A percentile compares a stretch with the other conserved stretches of the same genome.
These are phyloP conservation scores for Malassezia sympodialis DNA, from an alignment of 1,284 basidiomycete species.

Conservation along the genomic window DNA sequence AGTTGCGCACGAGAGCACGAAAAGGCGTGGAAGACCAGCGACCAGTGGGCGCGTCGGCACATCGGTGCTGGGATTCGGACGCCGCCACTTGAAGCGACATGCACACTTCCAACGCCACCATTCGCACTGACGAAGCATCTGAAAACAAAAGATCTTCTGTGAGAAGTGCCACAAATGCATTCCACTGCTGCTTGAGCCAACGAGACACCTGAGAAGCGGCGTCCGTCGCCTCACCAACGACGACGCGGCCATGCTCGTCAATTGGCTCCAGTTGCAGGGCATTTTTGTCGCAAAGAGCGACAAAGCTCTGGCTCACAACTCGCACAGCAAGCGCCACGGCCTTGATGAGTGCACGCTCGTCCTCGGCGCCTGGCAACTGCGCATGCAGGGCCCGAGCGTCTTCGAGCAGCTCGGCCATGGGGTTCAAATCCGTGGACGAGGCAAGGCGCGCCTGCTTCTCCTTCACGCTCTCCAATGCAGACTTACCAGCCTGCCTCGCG, in stretches of 20 bases:
- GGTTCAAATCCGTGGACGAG: conserved; percentile 13
- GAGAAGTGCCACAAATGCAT: conserved; percentile 24
- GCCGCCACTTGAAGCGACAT: conserved; percentile 17
- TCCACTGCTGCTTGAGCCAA: conserved; percentile 40
- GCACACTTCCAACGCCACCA: conserved; percentile 18
- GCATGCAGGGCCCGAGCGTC: background rate
- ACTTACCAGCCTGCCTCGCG: background rate
- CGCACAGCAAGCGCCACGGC: conserved; percentile 9
- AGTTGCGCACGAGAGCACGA: conserved; percentile 4
- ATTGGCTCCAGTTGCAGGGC: background rate
- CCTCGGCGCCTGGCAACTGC: background rate
- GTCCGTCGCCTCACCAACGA: conserved; percentile 7
- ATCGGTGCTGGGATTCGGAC: conserved; percentile 1
- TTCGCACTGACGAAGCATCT: background rate
- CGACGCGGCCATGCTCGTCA: conserved; percentile 5
- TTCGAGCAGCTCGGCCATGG: conserved; percentile 6
- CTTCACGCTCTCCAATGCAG: conserved; percentile 11
- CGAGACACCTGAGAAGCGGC: conserved; percentile 23
- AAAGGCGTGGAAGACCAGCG: conserved; percentile 10
- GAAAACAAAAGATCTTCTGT: conserved; percentile 14
- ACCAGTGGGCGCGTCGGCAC: background rate
- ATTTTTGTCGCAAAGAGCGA: conserved; percentile 5
- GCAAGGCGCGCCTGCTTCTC: conserved; percentile 10
- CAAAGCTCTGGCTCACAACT: conserved; percentile 12
- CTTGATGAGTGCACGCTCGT: conserved; percentile 4